Base-by-base conservation (phyloP, 257 asterid genomes). In the Scutellaria baicalensis region DNA sequence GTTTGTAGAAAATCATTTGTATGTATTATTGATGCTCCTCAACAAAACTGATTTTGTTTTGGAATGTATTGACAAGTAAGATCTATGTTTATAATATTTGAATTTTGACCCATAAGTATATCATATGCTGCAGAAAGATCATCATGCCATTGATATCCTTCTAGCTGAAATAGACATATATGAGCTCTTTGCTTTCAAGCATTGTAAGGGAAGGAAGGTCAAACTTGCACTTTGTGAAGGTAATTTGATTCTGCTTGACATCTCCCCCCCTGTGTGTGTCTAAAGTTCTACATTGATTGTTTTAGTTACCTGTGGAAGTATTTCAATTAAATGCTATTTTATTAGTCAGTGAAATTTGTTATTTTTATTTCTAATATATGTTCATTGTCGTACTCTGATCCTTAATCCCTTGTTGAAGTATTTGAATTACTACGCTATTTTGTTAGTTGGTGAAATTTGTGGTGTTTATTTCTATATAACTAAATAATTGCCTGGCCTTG, bases 181-280 rank as follows among this genome's bases (percentile, higher is more conserved):
- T 74, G 99, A 94, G 84, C 90, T 94, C 44, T 94, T 91, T 83
- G 90, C 95, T 74, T 94, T 94, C 83, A 91, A 85, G 69, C 99
- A 91, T 78, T 94, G 99, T 70, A 88, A 89, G 74, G 95, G 97
- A 80, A 88, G 99, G 82, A 91, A 84, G 87, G 90, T 88, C 75
- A 89, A 91, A 86, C 99, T 94, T 78, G 94, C 97, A 49, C 99
- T 94, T 70, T 94, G 99, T 69, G 92, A 91, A 83, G 97, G 99
- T 94, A 81, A 66, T 64, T 56, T 10, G 16, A 61, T 74, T 70
- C 58, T 55, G 42, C 57, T 68, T 66, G 57, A 49, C 63, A 9
- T 7, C 38, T 16, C 58, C 33, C 50, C 58, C 44, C 14, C 43
- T 21, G 31, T 51, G 1, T 11, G 14, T 9, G 12, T 8, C 4